Evolutionary conservation across 1,139 yeast species (phyloP).

Genomic region (Meyerozyma guilliermondii): DNA sequence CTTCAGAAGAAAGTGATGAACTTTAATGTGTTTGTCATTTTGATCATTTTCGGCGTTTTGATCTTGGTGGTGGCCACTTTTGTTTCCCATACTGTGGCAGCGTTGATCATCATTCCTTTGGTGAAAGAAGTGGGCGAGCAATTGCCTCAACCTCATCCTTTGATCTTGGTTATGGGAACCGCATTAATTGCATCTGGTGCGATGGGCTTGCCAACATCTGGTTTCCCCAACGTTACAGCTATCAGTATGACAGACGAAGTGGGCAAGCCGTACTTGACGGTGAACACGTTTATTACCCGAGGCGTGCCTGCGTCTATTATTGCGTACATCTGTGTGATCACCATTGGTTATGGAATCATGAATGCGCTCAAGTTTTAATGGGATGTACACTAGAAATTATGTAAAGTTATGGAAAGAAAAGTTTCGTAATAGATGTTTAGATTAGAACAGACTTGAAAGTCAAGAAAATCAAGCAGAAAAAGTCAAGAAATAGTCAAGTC

Average conservation of each 20-base stretch:
- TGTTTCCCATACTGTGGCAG: conserved; percentile 94
- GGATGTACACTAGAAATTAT: neutral
- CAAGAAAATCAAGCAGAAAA: too few relatives aligned
- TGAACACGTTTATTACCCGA: conserved; percentile 73
- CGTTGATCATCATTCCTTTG: conserved; percentile 81
- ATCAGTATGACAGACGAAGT: conserved; percentile 87
- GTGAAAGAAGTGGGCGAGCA: conserved; percentile 82
- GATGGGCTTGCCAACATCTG: conserved; percentile 95
- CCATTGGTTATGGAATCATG: conserved; percentile 81
- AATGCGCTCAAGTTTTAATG: conserved; percentile 41
- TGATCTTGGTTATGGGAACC: conserved; percentile 73
- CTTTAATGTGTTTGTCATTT: conserved; percentile 61
- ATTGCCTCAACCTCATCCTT: conserved; percentile 66
- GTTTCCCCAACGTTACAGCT: conserved; percentile 95
- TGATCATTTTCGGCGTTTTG: conserved; percentile 72
- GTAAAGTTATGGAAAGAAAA: too few relatives aligned
- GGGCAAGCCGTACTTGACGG: conserved; percentile 81
- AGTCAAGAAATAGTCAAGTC: too few relatives aligned
- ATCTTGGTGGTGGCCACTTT: conserved; percentile 85
- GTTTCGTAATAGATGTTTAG: too few relatives aligned
- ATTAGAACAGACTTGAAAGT: too few relatives aligned
- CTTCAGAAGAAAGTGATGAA: conserved; percentile 59
- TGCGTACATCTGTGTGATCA: conserved; percentile 61
- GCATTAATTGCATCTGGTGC: conserved; percentile 87
- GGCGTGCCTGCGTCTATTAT: conserved; percentile 85